Conservation (phyloP, 2,329 filamentous ascomycete species). For the Colletotrichum tamarilloi region DNA sequence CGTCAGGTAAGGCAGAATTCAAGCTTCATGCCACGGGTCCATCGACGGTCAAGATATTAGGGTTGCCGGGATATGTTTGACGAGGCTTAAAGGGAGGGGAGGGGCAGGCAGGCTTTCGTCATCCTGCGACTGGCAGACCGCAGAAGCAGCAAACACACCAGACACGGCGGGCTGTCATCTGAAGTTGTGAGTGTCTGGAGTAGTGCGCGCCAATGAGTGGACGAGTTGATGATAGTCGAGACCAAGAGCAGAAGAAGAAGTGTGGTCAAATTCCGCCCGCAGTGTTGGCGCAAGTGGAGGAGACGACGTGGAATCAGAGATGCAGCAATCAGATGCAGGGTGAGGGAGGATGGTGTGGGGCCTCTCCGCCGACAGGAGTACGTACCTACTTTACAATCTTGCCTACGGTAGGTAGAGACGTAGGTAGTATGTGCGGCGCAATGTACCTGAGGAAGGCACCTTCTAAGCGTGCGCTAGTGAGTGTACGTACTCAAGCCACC, state of each 20-base stretch:
- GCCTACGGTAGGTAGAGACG: too few species aligned
- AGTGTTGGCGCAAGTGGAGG: conserved; percentile 19
- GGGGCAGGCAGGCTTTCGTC: conserved; percentile 15
- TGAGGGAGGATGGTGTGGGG: conserved; percentile 13
- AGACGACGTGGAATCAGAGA: conserved; percentile 34
- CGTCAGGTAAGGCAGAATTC: conserved; percentile 33
- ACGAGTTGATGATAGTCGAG: background rate
- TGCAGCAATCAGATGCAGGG: conserved; percentile 30
- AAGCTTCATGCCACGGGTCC: conserved; percentile 24
- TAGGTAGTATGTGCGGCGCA: too few species aligned
- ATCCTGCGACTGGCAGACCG: background rate
- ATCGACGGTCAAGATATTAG: conserved; percentile 18
- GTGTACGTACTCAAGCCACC: background rate
- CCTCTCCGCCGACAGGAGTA: background rate
- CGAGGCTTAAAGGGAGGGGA: background rate
- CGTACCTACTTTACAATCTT: too few species aligned
- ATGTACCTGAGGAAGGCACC: too few species aligned
- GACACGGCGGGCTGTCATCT: conserved; percentile 20
- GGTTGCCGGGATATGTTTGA: conserved; percentile 23
- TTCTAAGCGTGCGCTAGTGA: background rate
- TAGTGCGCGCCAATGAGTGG: conserved; percentile 9
- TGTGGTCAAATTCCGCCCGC: conserved; percentile 12
- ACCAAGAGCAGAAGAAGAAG: background rate
- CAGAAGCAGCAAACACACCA: conserved; percentile 7
- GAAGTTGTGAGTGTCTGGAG: conserved; percentile 8